Conservation (phyloP, 805 yeast species). For the Candida bentonensis region DNA sequence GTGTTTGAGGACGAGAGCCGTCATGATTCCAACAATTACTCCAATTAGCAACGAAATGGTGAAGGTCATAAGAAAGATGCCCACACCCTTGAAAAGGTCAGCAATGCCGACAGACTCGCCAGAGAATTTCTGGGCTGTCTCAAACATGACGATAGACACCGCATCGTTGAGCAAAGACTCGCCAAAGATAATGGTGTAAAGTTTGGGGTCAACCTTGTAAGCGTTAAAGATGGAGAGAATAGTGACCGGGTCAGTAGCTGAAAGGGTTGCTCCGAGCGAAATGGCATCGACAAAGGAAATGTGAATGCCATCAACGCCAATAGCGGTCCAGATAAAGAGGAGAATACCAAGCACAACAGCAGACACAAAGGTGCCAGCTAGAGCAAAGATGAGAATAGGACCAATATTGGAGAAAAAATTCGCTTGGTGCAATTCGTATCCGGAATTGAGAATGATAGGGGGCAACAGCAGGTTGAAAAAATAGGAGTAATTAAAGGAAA, state of each 20-base stretch:
- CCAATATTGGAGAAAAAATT: slow-evolving; percentile 89
- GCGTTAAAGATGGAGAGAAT: slow-evolving; percentile 92
- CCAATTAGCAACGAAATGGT: slow-evolving; percentile 87
- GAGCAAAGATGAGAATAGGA: slow-evolving; percentile 83
- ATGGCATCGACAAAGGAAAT: slow-evolving; percentile 94
- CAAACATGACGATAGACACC: slow-evolving; percentile 96
- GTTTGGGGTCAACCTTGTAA: slow-evolving; percentile 93
- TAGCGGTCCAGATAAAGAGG: slow-evolving; percentile 74
- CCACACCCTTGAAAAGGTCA: slow-evolving; percentile 85
- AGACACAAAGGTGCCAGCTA: slow-evolving; percentile 91
- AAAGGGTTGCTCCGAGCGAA: slow-evolving; percentile 93
- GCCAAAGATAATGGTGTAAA: slow-evolving; percentile 94
- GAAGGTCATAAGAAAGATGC: slow-evolving; percentile 84
- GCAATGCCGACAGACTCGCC: slow-evolving; percentile 66
- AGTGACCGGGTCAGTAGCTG: slow-evolving; percentile 98
- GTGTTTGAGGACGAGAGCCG: slow-evolving; percentile 82
- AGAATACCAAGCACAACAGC: slow-evolving; percentile 85
- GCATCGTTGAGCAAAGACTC: slow-evolving; percentile 94
- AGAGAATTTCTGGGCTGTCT: slow-evolving; percentile 92
- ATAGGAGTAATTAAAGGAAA: slow-evolving; percentile 85
- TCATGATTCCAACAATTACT: slow-evolving; percentile 69
- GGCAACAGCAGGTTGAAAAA: slow-evolving; percentile 90
- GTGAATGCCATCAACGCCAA: slow-evolving; percentile 79
- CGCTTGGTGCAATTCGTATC: slow-evolving; percentile 91
- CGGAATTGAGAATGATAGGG: slow-evolving; percentile 91